Evolutionary conservation across 331 rosid species (phyloP).

Genomic region (Acacia concinna): DNA sequence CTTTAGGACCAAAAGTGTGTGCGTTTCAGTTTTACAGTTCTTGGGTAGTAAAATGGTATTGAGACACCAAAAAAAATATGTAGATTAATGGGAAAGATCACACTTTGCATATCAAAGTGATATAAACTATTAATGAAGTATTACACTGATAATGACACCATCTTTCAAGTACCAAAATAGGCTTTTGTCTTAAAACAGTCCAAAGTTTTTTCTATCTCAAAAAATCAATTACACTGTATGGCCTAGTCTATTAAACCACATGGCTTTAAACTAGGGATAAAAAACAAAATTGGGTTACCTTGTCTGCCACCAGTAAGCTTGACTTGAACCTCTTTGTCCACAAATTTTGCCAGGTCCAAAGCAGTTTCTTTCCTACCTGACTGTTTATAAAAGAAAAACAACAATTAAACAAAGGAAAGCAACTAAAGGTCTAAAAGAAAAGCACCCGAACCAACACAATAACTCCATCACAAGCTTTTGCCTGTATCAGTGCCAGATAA

Average conservation of each 20-base stretch:
- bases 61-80: neutral
- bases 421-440: neutral
- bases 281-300: conserved; percentile 4
- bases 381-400: conserved; percentile 6
- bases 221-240: neutral
- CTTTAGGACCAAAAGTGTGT: neutral
- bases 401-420: neutral
- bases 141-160: neutral
- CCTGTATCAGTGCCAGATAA: neutral
- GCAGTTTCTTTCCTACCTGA: conserved; percentile 39
- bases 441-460: neutral
- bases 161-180: neutral
- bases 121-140: neutral
- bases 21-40: neutral
- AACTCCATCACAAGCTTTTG: neutral
- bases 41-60: neutral
- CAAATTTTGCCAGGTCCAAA: conserved; percentile 37
- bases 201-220: neutral
- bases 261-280: neutral
- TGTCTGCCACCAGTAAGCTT: conserved; percentile 43
- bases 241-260: neutral
- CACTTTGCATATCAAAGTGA: neutral
- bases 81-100: neutral
- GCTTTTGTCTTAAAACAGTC: neutral
- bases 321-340: conserved; percentile 41